phyloP scores from a whole-genome alignment of 1,139 yeast genomes.

The Yamadazyma dendronema region DNA sequence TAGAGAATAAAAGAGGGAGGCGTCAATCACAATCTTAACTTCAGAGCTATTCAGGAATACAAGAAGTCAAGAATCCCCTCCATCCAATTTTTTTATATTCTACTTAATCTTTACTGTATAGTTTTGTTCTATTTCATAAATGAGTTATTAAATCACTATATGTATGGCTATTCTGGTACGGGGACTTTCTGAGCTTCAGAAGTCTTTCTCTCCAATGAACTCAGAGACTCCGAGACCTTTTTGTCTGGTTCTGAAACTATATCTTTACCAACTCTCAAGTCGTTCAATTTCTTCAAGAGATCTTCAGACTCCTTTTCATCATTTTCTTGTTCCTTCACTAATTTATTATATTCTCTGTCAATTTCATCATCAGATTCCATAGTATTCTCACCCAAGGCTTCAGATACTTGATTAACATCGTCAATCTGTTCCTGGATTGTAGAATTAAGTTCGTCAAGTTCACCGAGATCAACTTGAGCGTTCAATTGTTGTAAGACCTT shows the following conservation, averaged over 20 bases:
- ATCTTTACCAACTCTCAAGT: conserved; percentile 9
- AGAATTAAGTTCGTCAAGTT: conserved; percentile 33
- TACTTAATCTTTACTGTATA: conserved; percentile 1
- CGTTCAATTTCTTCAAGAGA: conserved; percentile 12
- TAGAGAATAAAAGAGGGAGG: too few relatives aligned
- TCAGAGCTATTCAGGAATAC: conserved; percentile 12
- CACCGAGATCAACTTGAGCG: conserved; percentile 25
- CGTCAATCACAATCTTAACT: not conserved
- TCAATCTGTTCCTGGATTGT: conserved; percentile 42
- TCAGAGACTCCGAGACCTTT: too few relatives aligned
- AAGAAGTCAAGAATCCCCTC: not conserved
- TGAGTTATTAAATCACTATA: too few relatives aligned
- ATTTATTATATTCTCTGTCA: conserved; percentile 30
- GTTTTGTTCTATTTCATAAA: not conserved
- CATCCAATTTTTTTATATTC: not conserved
- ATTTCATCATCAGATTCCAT: conserved; percentile 25
- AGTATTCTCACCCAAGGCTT: conserved; percentile 35
- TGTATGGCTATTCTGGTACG: too few relatives aligned
- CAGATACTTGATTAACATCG: conserved; percentile 31
- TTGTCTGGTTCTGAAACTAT: too few relatives aligned
- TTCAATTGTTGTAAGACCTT: conserved; percentile 34
- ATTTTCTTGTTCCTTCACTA: conserved; percentile 10
- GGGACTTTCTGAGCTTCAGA: too few relatives aligned
- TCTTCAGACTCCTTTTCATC: conserved; percentile 5
- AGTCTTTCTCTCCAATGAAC: not conserved